These are phyloP conservation scores for Annulohypoxylon moriforme DNA, from an alignment of 495 filamentous ascomycete genomes.

Conservation along the genomic window DNA sequence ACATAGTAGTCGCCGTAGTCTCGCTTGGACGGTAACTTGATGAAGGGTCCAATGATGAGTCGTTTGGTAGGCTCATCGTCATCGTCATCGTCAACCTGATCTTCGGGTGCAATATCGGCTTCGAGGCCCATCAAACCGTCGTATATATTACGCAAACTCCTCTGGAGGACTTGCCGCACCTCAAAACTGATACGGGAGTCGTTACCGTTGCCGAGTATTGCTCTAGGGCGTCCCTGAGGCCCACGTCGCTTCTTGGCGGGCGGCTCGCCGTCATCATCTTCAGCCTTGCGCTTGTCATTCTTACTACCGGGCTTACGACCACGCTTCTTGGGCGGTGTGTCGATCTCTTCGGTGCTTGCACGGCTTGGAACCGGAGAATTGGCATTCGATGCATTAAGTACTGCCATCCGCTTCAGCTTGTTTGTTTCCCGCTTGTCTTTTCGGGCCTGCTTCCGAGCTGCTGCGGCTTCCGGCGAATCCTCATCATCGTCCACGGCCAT, in stretches of 20 bases:
- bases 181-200: constrained; percentile 54
- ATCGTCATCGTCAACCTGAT: constrained; percentile 67
- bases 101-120: constrained; percentile 64
- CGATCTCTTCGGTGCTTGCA: constrained; percentile 79
- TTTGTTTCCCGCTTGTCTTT: constrained; percentile 82
- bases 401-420: constrained; percentile 69
- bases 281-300: constrained; percentile 86
- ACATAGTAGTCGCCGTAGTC: constrained; percentile 94
- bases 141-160: constrained; percentile 77
- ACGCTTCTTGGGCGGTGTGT: constrained; percentile 72
- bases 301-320: constrained; percentile 79
- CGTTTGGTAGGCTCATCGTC: constrained; percentile 64
- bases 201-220: constrained; percentile 47
- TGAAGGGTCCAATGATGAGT: constrained; percentile 91
- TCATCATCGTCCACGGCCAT: constrained; percentile 96
- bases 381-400: constrained; percentile 62
- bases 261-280: constrained; percentile 80
- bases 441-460: constrained; percentile 86
- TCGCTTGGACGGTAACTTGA: constrained; percentile 87
- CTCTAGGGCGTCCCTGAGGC: constrained; percentile 74
- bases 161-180: constrained; percentile 73
- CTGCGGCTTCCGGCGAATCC: constrained; percentile 90
- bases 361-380: constrained; percentile 80
- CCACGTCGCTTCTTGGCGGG: constrained; percentile 81
- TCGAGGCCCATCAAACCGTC: constrained; percentile 85